Base-by-base conservation (phyloP, 805 yeast species). In the Candida caryicola region DNA sequence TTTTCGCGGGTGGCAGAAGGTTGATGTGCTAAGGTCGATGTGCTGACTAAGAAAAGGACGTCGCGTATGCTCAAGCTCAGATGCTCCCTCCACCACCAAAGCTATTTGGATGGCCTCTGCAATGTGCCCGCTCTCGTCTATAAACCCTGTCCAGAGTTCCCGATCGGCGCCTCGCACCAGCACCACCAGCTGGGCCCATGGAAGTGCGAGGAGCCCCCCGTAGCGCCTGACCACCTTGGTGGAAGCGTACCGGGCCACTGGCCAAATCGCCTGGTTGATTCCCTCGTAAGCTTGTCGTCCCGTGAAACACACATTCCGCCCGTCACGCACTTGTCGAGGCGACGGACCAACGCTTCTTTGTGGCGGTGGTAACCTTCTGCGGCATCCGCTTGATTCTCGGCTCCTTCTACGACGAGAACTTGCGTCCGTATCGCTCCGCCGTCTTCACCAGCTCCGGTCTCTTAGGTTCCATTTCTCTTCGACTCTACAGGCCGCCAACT, bases 331-430 rank as follows among this genome's bases (percentile, higher is more conserved):
- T 46, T 39, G 36, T 56, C 60, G 14, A 56, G 36, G 23, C 61
- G 37, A 31, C 52, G 57, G 3, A 51, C 46, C 17, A 54, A 34
- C 62, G 86, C 36, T 80, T 81, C 49, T 74, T 81, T 47, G 77
- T 75, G 45, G 87, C 81, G 4, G 49, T 76, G 7, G 71, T 77
- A 31, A 76, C 83, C 0, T 79, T 71, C 45, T 54, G 69, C 1
- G 82, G 81, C 3, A 68, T 76, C 21, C 83, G 77, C 52, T 59
- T 74, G 39, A 68, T 78, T 31, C 47, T 78, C 34, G 81, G 80
- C 4, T 59, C 71, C 12, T 78, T 81, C 79, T 76, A 44, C 29
- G 39, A 68, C 77, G 1, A 72, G 71, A 38, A 59, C 79, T 51
- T 40, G 14, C 32, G 40, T 13, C 43, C 47, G 4, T 44, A 40